These are phyloP conservation scores for Mycena haematopus DNA, from an alignment of 768 basidiomycete genomes.

Conservation along the genomic window DNA sequence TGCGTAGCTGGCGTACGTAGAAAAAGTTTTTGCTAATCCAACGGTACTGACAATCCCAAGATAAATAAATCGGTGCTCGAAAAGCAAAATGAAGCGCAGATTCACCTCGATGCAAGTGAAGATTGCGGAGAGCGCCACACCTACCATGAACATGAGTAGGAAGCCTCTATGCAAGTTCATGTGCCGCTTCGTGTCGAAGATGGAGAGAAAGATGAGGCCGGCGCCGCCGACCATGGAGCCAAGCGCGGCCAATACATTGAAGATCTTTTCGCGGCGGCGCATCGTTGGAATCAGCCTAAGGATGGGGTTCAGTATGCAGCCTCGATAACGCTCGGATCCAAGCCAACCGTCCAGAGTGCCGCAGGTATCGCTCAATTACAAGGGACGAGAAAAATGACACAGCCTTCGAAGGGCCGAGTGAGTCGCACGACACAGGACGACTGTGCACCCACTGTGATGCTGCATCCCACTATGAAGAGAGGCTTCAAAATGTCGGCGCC, in stretches of 20 bases:
- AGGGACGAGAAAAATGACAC: conserved; percentile 67
- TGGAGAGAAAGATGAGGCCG: conserved; percentile 71
- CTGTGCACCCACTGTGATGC: conserved; percentile 50
- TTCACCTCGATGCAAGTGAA: conserved; percentile 75
- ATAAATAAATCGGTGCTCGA: not conserved
- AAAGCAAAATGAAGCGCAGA: not conserved
- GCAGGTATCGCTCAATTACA: conserved; percentile 63
- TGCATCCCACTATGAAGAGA: conserved; percentile 71
- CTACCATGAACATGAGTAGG: conserved; percentile 75
- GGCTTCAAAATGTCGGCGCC: conserved; percentile 80
- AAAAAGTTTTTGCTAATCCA: conserved; percentile 68
- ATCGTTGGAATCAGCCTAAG: conserved; percentile 64
- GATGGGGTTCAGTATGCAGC: conserved; percentile 3
- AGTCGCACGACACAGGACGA: not conserved
- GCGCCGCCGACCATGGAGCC: conserved; percentile 66
- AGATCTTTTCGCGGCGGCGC: conserved; percentile 60
- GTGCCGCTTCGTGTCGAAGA: conserved; percentile 71
- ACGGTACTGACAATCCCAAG: conserved; percentile 51
- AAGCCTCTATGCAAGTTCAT: conserved; percentile 60
- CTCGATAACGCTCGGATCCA: conserved; percentile 5
- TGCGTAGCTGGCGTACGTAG: conserved; percentile 50
- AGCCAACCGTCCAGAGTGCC: conserved; percentile 65
- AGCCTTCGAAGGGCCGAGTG: conserved; percentile 36
- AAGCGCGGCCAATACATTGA: conserved; percentile 63
- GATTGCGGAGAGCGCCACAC: conserved; percentile 73